Conservation (phyloP, 805 yeast genomes). For the Candida piceae region DNA sequence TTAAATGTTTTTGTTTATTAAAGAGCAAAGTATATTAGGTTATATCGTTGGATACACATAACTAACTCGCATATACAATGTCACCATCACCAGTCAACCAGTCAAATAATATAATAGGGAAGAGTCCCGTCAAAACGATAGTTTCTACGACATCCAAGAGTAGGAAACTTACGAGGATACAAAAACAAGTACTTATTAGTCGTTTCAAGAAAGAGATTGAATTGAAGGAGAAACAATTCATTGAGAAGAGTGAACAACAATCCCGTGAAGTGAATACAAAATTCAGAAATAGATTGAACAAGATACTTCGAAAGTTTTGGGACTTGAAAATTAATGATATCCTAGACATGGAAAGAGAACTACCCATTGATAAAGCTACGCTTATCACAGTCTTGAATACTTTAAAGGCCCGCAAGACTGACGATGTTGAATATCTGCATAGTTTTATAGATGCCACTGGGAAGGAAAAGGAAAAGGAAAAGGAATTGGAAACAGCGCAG, state of each 20-base stretch:
- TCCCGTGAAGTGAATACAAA: slow-evolving; percentile 31
- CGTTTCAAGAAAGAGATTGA: slow-evolving; percentile 19
- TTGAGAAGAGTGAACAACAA: slow-evolving; percentile 22
- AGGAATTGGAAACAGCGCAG: too few relatives aligned
- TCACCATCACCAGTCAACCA: too few relatives aligned
- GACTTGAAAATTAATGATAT: slow-evolving; percentile 41
- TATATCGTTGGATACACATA: too few relatives aligned
- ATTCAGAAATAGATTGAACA: slow-evolving; percentile 38
- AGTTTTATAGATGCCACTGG: too few relatives aligned
- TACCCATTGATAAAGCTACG: slow-evolving; percentile 22
- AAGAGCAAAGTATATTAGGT: too few relatives aligned
- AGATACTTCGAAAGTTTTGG: slow-evolving; percentile 45
- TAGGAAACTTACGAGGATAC: slow-evolving; percentile 25
- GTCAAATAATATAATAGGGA: too few relatives aligned
- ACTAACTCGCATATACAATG: too few relatives aligned
- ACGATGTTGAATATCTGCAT: background rate
- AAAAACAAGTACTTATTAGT: slow-evolving; percentile 34
- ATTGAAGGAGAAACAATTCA: slow-evolving; percentile 16
- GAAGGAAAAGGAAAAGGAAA: too few relatives aligned
- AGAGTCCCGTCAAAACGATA: too few relatives aligned
- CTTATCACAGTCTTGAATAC: slow-evolving; percentile 29
- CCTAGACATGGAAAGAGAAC: slow-evolving; percentile 40
- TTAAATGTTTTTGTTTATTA: too few relatives aligned
- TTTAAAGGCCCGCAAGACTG: slow-evolving; percentile 4
- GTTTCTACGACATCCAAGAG: too few relatives aligned